Conservation (phyloP, 2,329 filamentous ascomycete species). For the Monilinia polystroma region DNA sequence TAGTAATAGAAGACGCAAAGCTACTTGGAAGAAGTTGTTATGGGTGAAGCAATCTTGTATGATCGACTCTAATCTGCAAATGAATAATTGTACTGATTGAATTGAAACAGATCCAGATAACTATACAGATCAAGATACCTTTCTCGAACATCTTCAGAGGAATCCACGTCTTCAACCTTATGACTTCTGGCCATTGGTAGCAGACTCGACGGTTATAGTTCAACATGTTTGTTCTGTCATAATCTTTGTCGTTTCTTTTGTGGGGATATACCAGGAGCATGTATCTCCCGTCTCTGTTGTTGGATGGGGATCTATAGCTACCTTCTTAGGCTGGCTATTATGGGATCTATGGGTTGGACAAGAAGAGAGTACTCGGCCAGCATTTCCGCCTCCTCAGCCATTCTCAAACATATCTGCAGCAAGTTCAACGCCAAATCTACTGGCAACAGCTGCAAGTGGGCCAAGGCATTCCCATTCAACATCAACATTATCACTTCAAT, state of each 20-base stretch:
- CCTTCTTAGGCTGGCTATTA: conserved; percentile 81
- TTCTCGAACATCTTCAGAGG: conserved; percentile 90
- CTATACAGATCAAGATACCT: conserved; percentile 95
- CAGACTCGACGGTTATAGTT: conserved; percentile 92
- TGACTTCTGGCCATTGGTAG: conserved; percentile 96
- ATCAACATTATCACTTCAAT: conserved; percentile 21
- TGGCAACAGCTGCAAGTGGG: conserved; percentile 14
- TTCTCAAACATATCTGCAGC: conserved; percentile 33
- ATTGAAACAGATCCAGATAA: conserved; percentile 81
- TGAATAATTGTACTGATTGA: conserved; percentile 28
- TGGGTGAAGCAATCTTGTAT: conserved; percentile 96
- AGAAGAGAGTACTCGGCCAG: conserved; percentile 49
- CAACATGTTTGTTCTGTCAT: conserved; percentile 95
- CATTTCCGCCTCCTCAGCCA: conserved; percentile 21
- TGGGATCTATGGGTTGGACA: conserved; percentile 90
- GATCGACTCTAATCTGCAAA: conserved; percentile 35
- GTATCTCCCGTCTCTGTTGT: conserved; percentile 90
- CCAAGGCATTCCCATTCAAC: conserved; percentile 8
- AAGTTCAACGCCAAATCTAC: conserved; percentile 36
- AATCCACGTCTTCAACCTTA: conserved; percentile 93
- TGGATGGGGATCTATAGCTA: conserved; percentile 77
- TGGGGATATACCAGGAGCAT: conserved; percentile 81
- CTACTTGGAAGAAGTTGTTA: conserved; percentile 89
- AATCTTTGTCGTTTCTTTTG: conserved; percentile 92
- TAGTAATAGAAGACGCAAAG: conserved; percentile 59